Evolutionary conservation across 2,329 filamentous ascomycete species (phyloP), one percentile per base, ranked within the genome.

Genomic region (Colletotrichum plurivorum): DNA sequence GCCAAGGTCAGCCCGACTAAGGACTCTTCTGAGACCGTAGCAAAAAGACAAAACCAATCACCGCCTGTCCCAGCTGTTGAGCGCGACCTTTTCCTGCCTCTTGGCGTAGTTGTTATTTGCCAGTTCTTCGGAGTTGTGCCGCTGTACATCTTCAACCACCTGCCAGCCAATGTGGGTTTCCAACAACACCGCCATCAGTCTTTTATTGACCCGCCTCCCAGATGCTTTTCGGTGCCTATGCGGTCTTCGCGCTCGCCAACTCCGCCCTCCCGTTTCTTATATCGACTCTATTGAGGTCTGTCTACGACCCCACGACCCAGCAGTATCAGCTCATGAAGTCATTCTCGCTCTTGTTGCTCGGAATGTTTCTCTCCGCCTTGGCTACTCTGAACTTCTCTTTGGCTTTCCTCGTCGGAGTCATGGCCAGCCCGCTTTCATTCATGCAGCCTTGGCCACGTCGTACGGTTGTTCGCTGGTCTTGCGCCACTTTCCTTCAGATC

Each of bases 311-410:
- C 1, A 90, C 89, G 0, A 73, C 79, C 4, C 93, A 95, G 76
- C 92, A 95, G 76, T 90, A 92, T 75, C 88, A 90, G 55, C 88
- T 98, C 59, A 90, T 94, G 72, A 95, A 97, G 78, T 96, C 92
- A 67, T 94, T 98, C 83, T 97, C 94, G 6, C 89, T 98, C n/a
- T 89, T 99, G 13, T 85, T 97, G 10, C 88, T 98, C 0, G 96
- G 96, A 75, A 93, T 98, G 84, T 95, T 94, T 75, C 90, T 99
- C 72, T 95, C 95, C 13, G 92, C 95, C 1, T 91, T 99, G 13
- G 95, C 96, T 2, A 99, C 95, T 0, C 88, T 99, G 59, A 99
- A 99, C 82, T 99, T 99, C 85, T 94, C 93, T 3, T 90, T 98
- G 15, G 91, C 94, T 55, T 92, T 98, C 77, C 84, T 97, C 45